phyloP scores from a whole-genome alignment of 306 rosid species.

The Echinosophora koreensis region DNA sequence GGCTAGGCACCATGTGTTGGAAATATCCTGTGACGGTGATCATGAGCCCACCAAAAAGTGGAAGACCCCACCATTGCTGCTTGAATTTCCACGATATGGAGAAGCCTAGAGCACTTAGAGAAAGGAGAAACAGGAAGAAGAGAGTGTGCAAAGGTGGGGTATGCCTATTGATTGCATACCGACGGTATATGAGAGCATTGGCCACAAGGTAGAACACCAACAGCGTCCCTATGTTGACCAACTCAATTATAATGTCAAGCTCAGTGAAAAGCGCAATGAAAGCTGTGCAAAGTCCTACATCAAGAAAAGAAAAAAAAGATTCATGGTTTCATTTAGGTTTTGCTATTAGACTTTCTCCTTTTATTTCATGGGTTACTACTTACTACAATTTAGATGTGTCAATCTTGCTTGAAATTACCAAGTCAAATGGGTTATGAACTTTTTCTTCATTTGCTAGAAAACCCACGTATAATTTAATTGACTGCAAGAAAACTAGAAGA shows the following conservation, averaged over 20 bases:
- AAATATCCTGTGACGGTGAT: slow-evolving; percentile 66
- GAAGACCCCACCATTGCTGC: slow-evolving; percentile 73
- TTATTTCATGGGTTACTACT: too few relatives aligned
- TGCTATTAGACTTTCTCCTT: too few relatives aligned
- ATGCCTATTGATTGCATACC: slow-evolving; percentile 65
- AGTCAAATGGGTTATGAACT: too few relatives aligned
- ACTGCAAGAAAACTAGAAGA: too few relatives aligned
- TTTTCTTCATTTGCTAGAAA: too few relatives aligned
- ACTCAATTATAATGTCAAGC: slow-evolving; percentile 70
- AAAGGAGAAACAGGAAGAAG: slow-evolving; percentile 74
- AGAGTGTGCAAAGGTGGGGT: slow-evolving; percentile 63
- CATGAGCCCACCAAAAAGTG: slow-evolving; percentile 59
- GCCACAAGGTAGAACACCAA: slow-evolving; percentile 94
- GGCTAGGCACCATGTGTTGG: slow-evolving; percentile 60
- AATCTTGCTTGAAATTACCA: too few relatives aligned
- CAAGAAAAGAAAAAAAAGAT: slow-evolving; percentile 18
- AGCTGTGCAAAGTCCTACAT: slow-evolving; percentile 87
- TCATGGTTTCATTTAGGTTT: too few relatives aligned
- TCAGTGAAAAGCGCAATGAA: slow-evolving; percentile 85
- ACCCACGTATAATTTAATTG: too few relatives aligned
- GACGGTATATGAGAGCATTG: slow-evolving; percentile 80
- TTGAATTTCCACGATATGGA: slow-evolving; percentile 74
- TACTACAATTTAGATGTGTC: too few relatives aligned
- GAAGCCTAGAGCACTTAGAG: slow-evolving; percentile 70
- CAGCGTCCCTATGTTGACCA: slow-evolving; percentile 82